Evolutionary conservation across 1,139 yeast genomes (phyloP), one percentile per base, ranked within the genome.

Genomic region (Pichia sp.): DNA sequence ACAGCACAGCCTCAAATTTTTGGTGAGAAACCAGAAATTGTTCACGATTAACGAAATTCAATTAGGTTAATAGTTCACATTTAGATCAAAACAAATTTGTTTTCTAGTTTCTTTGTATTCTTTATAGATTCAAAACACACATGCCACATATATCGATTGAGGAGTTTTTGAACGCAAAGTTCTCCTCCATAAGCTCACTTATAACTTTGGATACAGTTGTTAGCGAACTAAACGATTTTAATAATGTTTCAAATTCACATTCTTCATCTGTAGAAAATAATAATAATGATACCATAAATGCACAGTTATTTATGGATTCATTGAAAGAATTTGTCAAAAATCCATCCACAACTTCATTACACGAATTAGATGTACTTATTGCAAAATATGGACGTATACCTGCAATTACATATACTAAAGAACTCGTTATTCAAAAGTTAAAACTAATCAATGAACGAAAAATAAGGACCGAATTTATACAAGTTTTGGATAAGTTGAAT

Each of bases 321-420:
- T 35, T 52, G 27, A 45, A 39, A 34, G 6, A 29, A 8, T 40
- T 35, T 10, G 46, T 44, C 3, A 28, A 32, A 4, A 8, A 40
- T 1, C 50, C 51, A 28, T 11, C 43, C 7, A 37, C 36, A 2
- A 35, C 36, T 3, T 10, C 39, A 18, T 25, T 52, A 0, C 18
- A 28, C 3, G 27, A 33, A 18, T 7, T 52, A 5, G 46, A 54
- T 28, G 35, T 7, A 3, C n/a, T 52, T 3, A 42, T 52, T 10
- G 26, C 2, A 2, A n/a, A 40, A 18, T 38, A 47, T 41, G 56
- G 56, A 2, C 18, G 11, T 7, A 9, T 47, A 3, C 54, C 56
- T 2, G 48, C 47, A 3, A 34, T 54, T 0, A 50, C 54, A 5
- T 52, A 52, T 25, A 39, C 54, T 5, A 42, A 49, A 11, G 51